Evolutionary conservation across 768 basidiomycete species (phyloP).

Genomic region (Lactarius indigo): DNA sequence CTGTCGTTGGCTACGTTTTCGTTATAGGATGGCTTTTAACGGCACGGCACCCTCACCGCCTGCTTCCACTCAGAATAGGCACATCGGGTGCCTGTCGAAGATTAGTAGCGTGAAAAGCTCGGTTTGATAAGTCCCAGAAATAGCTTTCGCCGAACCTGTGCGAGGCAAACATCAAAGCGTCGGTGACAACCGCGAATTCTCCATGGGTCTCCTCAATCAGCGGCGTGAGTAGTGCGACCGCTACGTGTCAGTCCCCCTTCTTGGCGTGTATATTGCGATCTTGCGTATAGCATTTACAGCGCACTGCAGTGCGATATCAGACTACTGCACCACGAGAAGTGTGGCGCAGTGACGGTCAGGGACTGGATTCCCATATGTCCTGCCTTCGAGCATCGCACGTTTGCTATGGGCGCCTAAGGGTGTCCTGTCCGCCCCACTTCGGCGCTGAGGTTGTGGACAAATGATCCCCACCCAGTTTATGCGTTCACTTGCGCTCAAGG

Average conservation of each 20-base stretch:
- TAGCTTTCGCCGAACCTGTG: neutral
- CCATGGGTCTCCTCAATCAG: neutral
- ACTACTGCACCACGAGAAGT: neutral
- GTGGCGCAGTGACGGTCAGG: neutral
- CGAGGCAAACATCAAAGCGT: neutral
- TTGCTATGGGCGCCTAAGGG: neutral
- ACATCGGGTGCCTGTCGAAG: neutral
- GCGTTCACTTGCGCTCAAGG: neutral
- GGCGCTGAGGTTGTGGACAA: neutral
- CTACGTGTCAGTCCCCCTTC: constrained; percentile 2
- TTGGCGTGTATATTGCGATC: neutral
- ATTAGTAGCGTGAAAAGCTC: neutral
- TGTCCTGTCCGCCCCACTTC: neutral
- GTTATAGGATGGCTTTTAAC: neutral
- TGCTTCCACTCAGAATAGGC: neutral
- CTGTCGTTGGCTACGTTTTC: neutral
- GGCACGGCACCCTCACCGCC: neutral
- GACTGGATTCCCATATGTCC: neutral
- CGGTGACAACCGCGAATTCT: neutral
- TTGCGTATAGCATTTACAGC: constrained; percentile 2
- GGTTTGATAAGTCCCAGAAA: neutral
- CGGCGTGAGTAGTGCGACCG: neutral
- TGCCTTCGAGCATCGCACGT: constrained; percentile 10
- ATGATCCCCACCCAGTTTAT: neutral
- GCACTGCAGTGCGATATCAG: neutral